Conservation (phyloP, 2,329 filamentous ascomycete species). For the Aureobasidium mangrovei region DNA sequence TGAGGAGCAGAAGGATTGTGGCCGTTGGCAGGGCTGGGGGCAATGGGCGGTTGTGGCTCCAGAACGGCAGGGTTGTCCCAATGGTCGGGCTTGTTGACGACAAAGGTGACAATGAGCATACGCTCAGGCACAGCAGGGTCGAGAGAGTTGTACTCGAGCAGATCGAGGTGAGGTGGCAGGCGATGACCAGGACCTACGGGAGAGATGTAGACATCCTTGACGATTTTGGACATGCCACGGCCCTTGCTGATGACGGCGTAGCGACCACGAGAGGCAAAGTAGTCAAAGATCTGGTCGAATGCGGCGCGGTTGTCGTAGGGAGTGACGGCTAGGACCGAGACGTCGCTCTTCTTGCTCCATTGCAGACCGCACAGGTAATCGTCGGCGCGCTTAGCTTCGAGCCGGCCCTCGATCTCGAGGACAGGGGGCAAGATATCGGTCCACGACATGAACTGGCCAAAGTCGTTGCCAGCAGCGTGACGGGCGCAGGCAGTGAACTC, state of each 20-base stretch:
- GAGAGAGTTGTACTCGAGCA: constrained; percentile 76
- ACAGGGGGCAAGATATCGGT: constrained; percentile 61
- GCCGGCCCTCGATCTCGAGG: constrained; percentile 67
- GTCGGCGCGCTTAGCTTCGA: constrained; percentile 72
- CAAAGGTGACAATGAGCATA: constrained; percentile 74
- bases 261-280: constrained; percentile 71
- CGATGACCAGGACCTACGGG: constrained; percentile 64
- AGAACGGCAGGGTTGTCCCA: constrained; percentile 22
- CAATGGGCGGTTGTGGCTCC: background rate
- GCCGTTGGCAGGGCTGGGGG: constrained; percentile 22
- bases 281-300: constrained; percentile 74
- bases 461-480: constrained; percentile 75
- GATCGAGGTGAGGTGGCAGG: constrained; percentile 78
- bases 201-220: constrained; percentile 86
- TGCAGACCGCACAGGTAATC: constrained; percentile 85
- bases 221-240: constrained; percentile 47
- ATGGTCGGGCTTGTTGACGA: constrained; percentile 46
- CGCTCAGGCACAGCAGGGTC: constrained; percentile 63
- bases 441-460: constrained; percentile 61
- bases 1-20: constrained; percentile 29
- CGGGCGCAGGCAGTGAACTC: constrained; percentile 57
- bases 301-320: constrained; percentile 51
- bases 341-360: constrained; percentile 72
- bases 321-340: constrained; percentile 68
- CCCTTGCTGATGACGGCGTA: constrained; percentile 81